phyloP scores from a whole-genome alignment of 345 rosid genomes.

The Combretum micranthum region DNA sequence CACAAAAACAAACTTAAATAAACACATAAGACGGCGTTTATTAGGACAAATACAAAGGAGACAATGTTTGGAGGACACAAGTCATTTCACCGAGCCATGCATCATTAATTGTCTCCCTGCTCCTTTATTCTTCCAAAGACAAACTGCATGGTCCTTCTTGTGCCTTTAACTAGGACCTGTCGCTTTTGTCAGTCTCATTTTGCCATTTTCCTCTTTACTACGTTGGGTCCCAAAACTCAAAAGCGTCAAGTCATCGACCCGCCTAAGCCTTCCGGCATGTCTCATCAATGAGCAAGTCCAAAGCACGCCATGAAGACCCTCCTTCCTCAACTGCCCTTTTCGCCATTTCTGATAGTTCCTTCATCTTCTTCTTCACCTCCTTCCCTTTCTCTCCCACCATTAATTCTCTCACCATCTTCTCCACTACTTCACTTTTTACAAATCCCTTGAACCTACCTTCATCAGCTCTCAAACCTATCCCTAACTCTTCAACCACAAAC shows the following conservation, averaged over 20 bases:
- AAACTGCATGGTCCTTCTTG: too few species aligned
- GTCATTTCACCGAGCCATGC: too few species aligned
- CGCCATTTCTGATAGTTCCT: slow-evolving; percentile 37
- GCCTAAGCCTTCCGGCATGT: slow-evolving; percentile 11
- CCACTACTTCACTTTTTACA: slow-evolving; percentile 37
- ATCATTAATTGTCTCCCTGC: too few species aligned
- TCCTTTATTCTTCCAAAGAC: too few species aligned
- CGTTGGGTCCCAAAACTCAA: background rate
- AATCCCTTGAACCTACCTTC: slow-evolving; percentile 38
- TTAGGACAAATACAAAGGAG: too few species aligned
- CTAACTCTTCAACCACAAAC: slow-evolving; percentile 57
- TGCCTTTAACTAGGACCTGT: too few species aligned
- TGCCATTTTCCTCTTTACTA: too few species aligned
- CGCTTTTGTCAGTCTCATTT: too few species aligned
- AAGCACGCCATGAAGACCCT: slow-evolving; percentile 61
- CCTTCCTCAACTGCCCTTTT: slow-evolving; percentile 36
- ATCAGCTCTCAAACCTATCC: slow-evolving; percentile 49
- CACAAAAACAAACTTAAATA: too few species aligned
- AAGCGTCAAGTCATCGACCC: background rate
- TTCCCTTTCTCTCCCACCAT: slow-evolving; percentile 63
- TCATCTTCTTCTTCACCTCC: slow-evolving; percentile 32
- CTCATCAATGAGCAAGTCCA: slow-evolving; percentile 33
- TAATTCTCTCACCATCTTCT: slow-evolving; percentile 42
- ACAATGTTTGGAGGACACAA: too few species aligned
- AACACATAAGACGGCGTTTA: too few species aligned